Evolutionary conservation across 2,329 filamentous ascomycete species (phyloP), one percentile per base, ranked within the genome.

Genomic region (Verticillium zaregamsianum): DNA sequence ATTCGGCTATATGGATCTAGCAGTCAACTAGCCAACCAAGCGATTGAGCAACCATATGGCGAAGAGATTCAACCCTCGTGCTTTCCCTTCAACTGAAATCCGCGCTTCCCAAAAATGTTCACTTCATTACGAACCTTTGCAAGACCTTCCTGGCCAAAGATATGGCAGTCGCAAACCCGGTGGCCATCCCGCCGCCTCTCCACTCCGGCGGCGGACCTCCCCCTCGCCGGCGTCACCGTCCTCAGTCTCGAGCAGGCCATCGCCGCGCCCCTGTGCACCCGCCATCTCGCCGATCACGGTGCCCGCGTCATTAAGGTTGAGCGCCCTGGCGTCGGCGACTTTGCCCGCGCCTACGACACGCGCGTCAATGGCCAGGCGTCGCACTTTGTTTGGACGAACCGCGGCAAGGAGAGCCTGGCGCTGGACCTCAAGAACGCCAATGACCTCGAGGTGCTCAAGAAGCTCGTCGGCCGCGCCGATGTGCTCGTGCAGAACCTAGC

Each of bases 231-330:
- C 12, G 73, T 83, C 57, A 82, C 79, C 0, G 80, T 85, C 8
- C 77, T 84, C 25, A 80, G 80, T 49, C 72, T 84, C 0, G 82
- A 84, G 62, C 82, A 85, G 67, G 82, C 82, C 56, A 81, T 85
- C 64, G 80, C 82, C 0, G 82, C 80, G 0, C 82, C 82, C 1
- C 83, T 83, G 62, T 84, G 81, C 64, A 84, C 82, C 0, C 74
- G 82, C 0, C 82, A 85, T 58, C 74, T 84, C 5, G 81, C 82
- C 20, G 82, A 85, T 63, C 73, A 81, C 9, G 82, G 82, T 14
- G 82, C 82, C 2, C 74, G 82, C 5, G 81, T 85, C 23, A 84
- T 84, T 69, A 85, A 85, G 68, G 70, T 85, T 23, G 82, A 85
- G 65, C 77, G 82, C 1, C 82, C 81, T 0, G 75, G 71, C 0